phyloP scores from a whole-genome alignment of 1,139 yeast species.

The Suzukiozyma palmioleophila region DNA sequence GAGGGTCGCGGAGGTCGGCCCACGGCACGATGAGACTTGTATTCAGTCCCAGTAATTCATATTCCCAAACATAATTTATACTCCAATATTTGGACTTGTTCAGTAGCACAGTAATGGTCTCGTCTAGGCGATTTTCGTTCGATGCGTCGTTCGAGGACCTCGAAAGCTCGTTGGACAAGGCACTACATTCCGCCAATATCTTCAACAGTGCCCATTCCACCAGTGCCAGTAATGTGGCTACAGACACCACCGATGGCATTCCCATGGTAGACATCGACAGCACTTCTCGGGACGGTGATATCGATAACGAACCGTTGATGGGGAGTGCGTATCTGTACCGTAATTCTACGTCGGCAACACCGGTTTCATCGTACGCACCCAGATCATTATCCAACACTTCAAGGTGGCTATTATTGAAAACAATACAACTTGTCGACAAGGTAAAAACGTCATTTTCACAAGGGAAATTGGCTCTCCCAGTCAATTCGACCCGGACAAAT shows the following conservation, averaged over 20 bases:
- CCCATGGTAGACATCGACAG: conserved; percentile 22
- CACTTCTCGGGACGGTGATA: conserved; percentile 8
- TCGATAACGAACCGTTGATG: conserved; percentile 30
- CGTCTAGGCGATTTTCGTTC: conserved; percentile 15
- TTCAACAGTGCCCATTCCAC: conserved; percentile 16
- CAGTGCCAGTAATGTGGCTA: conserved; percentile 21
- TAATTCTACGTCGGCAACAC: conserved; percentile 19
- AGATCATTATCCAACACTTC: conserved; percentile 14
- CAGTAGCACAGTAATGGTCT: conserved; percentile 7
- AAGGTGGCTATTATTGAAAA: conserved; percentile 13
- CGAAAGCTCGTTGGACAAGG: conserved; percentile 40
- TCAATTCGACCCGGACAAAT: not conserved
- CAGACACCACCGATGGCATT: conserved; percentile 12
- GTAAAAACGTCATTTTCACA: conserved; percentile 27
- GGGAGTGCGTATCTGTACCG: conserved; percentile 10
- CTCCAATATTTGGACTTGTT: not conserved
- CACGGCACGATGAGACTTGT: too few relatives aligned
- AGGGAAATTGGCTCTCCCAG: conserved; percentile 17
- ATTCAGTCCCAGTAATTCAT: too few relatives aligned
- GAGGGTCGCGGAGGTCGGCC: too few relatives aligned
- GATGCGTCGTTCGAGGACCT: conserved; percentile 39
- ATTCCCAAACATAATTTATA: too few relatives aligned
- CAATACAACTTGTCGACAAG: conserved; percentile 18
- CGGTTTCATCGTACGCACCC: conserved; percentile 14
- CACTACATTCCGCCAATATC: conserved; percentile 36